Conservation (phyloP, 306 rosid genomes). For the Dicorynia guianensis region DNA sequence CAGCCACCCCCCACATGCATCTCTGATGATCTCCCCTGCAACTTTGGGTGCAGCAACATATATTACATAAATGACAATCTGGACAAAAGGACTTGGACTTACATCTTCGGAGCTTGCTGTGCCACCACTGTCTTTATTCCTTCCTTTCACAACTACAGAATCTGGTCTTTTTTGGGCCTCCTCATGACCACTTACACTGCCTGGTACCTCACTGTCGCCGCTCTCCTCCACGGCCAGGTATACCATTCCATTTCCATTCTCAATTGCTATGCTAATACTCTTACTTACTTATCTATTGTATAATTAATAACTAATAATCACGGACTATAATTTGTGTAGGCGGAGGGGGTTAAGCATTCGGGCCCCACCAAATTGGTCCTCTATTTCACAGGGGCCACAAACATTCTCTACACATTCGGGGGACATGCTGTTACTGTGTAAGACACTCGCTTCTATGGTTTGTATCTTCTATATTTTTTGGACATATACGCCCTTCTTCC, state of each 20-base stretch:
- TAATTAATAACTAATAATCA: too few species aligned
- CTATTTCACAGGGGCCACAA: constrained; percentile 89
- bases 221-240: constrained; percentile 84
- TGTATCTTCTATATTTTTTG: constrained; percentile 10
- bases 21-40: not conserved
- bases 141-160: constrained; percentile 80
- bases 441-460: constrained; percentile 41
- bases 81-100: constrained; percentile 92
- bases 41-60: constrained; percentile 64
- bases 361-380: constrained; percentile 83
- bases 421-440: constrained; percentile 96
- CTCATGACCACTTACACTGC: constrained; percentile 91
- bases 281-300: too few species aligned
- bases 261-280: too few species aligned
- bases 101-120: constrained; percentile 91
- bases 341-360: constrained; percentile 84
- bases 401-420: constrained; percentile 92
- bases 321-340: constrained; percentile 36
- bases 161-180: constrained; percentile 87
- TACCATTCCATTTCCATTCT: too few species aligned
- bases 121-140: constrained; percentile 85
- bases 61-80: constrained; percentile 78
- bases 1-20: not conserved
- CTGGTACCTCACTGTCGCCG: constrained; percentile 85
- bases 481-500: not conserved